Conservation (phyloP, 768 basidiomycete genomes). For the Russula emetica region DNA sequence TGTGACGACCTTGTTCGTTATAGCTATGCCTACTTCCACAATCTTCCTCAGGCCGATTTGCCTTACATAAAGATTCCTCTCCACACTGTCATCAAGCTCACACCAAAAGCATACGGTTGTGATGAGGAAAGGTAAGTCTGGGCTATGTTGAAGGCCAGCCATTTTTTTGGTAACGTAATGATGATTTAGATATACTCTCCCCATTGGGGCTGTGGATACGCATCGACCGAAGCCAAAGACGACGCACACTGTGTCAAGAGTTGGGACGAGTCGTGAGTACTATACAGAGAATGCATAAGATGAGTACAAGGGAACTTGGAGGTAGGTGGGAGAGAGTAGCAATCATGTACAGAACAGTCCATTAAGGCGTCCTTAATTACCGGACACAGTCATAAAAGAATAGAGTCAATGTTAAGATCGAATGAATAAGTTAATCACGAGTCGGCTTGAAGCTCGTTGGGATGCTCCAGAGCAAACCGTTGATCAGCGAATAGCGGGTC, state of each 20-base stretch:
- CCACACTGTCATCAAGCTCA: constrained; percentile 97
- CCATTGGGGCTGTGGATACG: constrained; percentile 92
- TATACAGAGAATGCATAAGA: constrained; percentile 25
- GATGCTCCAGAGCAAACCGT: constrained; percentile 27
- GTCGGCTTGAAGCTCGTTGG: no score
- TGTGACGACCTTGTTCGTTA: background rate
- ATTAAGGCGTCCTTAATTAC: background rate
- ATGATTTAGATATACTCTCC: constrained; percentile 66
- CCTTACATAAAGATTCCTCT: constrained; percentile 97
- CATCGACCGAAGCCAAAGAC: constrained; percentile 61
- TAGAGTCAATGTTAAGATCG: background rate
- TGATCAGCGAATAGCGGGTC: constrained; percentile 43
- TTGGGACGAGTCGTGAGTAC: constrained; percentile 29
- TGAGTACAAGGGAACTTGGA: background rate
- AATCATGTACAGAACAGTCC: background rate
- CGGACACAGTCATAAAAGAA: background rate
- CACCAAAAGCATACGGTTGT: constrained; percentile 97
- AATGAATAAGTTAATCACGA: no score
- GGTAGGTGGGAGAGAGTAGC: background rate
- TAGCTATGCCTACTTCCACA: constrained; percentile 96
- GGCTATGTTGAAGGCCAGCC: background rate
- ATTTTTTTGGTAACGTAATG: background rate
- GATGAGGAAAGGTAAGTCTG: constrained; percentile 80
- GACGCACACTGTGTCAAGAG: constrained; percentile 18
- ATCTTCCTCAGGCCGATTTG: constrained; percentile 85